Evolutionary conservation across 148 eudicot genomes (phyloP).

Genomic region (Fagopyrum tataricum): DNA sequence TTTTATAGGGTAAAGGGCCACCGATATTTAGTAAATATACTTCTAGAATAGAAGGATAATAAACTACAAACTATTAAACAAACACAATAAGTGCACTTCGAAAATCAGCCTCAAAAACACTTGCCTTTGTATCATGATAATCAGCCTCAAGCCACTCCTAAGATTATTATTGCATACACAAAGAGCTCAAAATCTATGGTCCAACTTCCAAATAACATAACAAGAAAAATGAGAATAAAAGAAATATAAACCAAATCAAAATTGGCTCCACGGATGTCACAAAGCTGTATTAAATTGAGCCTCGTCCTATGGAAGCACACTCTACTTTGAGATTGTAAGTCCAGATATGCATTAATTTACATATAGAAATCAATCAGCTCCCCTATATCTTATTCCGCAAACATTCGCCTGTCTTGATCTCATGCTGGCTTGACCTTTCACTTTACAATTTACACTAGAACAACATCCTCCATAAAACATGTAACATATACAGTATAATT

Average conservation of each 20-base stretch:
- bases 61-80: no score
- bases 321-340: not conserved
- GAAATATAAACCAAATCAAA: not conserved
- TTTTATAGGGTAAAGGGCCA: no score
- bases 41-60: no score
- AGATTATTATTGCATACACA: not conserved
- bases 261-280: not conserved
- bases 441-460: not conserved
- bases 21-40: no score
- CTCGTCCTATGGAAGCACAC: not conserved
- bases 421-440: not conserved
- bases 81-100: no score
- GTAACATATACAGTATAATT: not conserved
- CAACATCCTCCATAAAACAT: not conserved
- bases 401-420: not conserved
- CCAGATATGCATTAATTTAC: not conserved
- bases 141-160: not conserved
- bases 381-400: not conserved
- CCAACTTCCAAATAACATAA: not conserved
- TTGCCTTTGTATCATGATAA: no score
- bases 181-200: not conserved
- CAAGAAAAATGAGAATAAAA: not conserved
- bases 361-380: not conserved
- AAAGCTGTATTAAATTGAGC: not conserved
- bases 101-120: no score